These are phyloP conservation scores for Xylaria venustula DNA, from an alignment of 495 filamentous ascomycete species.

Conservation along the genomic window DNA sequence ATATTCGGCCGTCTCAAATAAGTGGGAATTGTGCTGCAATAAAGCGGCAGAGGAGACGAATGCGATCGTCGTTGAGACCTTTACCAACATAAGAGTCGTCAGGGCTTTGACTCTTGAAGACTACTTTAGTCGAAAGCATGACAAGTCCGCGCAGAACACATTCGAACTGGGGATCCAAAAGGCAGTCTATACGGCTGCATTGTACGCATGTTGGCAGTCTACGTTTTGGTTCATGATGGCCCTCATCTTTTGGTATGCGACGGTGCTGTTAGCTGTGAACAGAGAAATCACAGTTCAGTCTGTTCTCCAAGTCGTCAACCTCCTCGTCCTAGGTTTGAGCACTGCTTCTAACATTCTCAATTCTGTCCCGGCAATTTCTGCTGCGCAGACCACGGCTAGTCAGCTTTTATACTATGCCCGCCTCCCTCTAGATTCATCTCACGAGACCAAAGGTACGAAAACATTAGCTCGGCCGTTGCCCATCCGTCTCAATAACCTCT, in stretches of 20 bases:
- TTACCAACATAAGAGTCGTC: conserved; percentile 80
- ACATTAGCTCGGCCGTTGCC: conserved; percentile 54
- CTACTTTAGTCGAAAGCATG: conserved; percentile 70
- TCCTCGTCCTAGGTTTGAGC: conserved; percentile 78
- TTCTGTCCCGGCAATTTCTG: conserved; percentile 77
- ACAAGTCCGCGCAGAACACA: conserved; percentile 44
- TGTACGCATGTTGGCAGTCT: conserved; percentile 76
- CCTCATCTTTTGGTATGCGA: conserved; percentile 81
- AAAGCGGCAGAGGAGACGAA: conserved; percentile 53
- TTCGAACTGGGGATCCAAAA: conserved; percentile 57
- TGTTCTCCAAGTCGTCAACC: conserved; percentile 73
- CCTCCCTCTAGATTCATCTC: conserved; percentile 51
- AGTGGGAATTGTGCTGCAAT: conserved; percentile 70
- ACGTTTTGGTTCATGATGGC: conserved; percentile 71
- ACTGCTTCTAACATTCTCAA: conserved; percentile 66
- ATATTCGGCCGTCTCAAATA: conserved; percentile 59
- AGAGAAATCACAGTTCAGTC: conserved; percentile 47
- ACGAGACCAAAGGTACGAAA: conserved; percentile 57
- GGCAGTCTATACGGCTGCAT: conserved; percentile 61
- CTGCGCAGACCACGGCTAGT: conserved; percentile 67
- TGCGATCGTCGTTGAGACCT: conserved; percentile 71
- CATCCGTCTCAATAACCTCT: conserved; percentile 57
- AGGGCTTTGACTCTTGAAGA: conserved; percentile 72
- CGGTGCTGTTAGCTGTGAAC: conserved; percentile 54
- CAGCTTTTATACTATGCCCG: conserved; percentile 70